Base-by-base conservation (phyloP, 2,329 filamentous ascomycete genomes). In the Neonectria hederae region DNA sequence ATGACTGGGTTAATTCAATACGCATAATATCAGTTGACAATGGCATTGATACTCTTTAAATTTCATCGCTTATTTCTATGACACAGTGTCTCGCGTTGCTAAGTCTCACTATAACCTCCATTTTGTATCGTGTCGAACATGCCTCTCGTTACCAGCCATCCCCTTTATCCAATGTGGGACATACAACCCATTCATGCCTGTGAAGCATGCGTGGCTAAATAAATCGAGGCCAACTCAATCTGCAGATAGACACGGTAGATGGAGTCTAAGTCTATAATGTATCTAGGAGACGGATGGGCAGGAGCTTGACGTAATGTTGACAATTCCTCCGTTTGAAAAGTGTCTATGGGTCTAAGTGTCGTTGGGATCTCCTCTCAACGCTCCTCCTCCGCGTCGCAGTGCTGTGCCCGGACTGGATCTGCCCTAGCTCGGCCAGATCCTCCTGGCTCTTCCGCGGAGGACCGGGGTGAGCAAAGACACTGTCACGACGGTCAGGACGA, bases 391-490 rank as follows among this genome's bases (percentile, higher is more conserved):
- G 73, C 11, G 73, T 77, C 7, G 75, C 71, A 7, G 72, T 76
- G 52, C 74, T 78, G 48, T 72, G 74, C 3, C 68, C 71, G 26
- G 72, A 74, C 56, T 69, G 74, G 14, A 72, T 58, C 45, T 72
- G 72, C 3, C 77, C 77, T n/a, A 78, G 56, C 66, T 79, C 77
- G 9, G 75, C 77, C 55, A 76, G 58, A n/a, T 79, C 74, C 45
- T 79, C 77, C 26, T 73, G 76, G 14, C 77, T 77, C 66, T 75
- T 77, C 8, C 75, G 71, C 9, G 74, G 72, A 7, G 67, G 63
- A 1, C 71, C 74, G 2, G 74, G 66, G 11, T 71, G 69, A 5
- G 73, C 75, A 56, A 76, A 69, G 26, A 75, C 66, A 30, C 73
- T 73, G 10, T 75, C 72, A 1, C 56, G 65, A 7, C 66, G 59